Conservation (phyloP, 441 rosid species). For the Pelargonium australe region DNA sequence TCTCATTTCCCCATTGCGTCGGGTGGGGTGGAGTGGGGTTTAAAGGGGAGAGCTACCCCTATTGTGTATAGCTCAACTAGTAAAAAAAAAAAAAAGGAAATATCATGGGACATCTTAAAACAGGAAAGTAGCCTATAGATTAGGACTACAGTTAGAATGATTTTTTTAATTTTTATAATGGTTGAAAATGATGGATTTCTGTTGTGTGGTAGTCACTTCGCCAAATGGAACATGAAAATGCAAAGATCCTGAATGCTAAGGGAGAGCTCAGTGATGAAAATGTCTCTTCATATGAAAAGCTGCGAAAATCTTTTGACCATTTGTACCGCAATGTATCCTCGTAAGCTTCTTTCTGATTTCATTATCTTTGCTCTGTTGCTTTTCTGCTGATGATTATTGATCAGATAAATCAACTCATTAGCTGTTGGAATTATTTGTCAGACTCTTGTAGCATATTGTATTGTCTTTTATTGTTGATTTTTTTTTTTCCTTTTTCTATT, state of each 20-base stretch:
- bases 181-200: conserved; percentile 10
- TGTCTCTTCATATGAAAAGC: conserved; percentile 82
- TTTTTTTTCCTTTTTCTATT: not conserved
- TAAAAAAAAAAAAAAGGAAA: too few relatives aligned
- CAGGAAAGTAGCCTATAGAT: not conserved
- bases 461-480: not conserved
- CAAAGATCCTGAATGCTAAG: conserved; percentile 85
- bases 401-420: not conserved
- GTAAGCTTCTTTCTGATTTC: conserved; percentile 51
- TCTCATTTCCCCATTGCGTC: not conserved
- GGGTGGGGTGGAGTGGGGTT: too few relatives aligned
- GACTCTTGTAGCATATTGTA: not conserved
- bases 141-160: not conserved
- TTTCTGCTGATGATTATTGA: not conserved
- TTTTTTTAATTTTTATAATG: conserved; percentile 8
- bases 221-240: conserved; percentile 97
- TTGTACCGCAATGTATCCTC: conserved; percentile 84
- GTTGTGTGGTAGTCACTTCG: conserved; percentile 55
- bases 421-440: not conserved
- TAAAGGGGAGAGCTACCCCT: too few relatives aligned
- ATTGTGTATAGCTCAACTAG: too few relatives aligned
- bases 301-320: conserved; percentile 90
- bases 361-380: conserved; percentile 20
- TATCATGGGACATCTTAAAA: not conserved
- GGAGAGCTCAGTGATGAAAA: conserved; percentile 98